Conservation (phyloP, 2,329 filamentous ascomycete species). For the Fusarium agapanthi region DNA sequence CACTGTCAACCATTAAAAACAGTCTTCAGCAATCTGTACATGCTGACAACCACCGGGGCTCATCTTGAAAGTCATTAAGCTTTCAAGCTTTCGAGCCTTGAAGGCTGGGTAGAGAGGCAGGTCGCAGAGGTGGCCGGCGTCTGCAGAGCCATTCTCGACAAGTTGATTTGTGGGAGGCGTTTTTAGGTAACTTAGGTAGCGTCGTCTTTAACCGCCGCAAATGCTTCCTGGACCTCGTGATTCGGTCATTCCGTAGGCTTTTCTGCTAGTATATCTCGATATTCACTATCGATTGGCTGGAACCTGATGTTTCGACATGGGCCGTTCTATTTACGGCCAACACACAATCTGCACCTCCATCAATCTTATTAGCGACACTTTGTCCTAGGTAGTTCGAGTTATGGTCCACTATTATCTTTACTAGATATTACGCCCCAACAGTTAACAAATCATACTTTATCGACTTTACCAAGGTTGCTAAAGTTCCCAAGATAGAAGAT, state of each 20-base stretch:
- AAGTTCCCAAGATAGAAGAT: not conserved
- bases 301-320: not conserved
- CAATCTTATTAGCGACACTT: not conserved
- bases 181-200: not conserved
- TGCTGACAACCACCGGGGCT: not conserved
- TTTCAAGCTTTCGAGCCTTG: not conserved
- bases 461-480: not conserved
- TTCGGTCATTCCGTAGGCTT: not conserved
- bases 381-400: conserved; percentile 1
- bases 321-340: conserved; percentile 16
- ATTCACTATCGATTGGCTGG: not conserved
- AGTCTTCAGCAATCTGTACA: not conserved
- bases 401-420: not conserved
- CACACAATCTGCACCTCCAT: not conserved
- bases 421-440: not conserved
- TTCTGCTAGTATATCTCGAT: not conserved
- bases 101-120: not conserved
- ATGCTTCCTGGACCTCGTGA: not conserved
- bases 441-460: not conserved
- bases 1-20: not conserved
- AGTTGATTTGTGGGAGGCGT: conserved; percentile 12
- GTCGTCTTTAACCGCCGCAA: conserved; percentile 4
- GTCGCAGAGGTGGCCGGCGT: conserved; percentile 30
- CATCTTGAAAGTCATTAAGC: not conserved
- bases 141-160: conserved; percentile 5